phyloP scores from a whole-genome alignment of 2,329 filamentous ascomycete species.

The Ophioceras dolichostomum region DNA sequence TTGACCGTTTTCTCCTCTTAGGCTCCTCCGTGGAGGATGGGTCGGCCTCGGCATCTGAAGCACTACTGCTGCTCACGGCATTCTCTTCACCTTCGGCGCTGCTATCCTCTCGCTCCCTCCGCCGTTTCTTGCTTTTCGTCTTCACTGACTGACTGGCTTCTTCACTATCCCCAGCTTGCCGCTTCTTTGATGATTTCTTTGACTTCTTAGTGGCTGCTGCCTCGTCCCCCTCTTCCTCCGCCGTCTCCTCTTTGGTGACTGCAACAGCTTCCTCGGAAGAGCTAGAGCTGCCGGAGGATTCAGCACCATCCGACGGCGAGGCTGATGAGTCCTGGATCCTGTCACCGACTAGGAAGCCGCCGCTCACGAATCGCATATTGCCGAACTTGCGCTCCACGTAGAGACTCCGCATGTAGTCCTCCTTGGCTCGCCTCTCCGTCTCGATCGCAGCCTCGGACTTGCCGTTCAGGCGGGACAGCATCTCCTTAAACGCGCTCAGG shows the following conservation, averaged over 20 bases:
- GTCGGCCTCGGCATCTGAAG: constrained; percentile 5
- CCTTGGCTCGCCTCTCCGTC: constrained; percentile 54
- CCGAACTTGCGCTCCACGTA: constrained; percentile 71
- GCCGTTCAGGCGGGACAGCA: constrained; percentile 82
- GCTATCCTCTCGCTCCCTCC: no score
- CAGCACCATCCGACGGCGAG: constrained; percentile 12
- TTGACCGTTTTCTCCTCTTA: constrained; percentile 19
- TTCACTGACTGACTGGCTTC: neutral
- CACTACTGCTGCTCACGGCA: no score
- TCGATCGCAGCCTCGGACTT: constrained; percentile 63
- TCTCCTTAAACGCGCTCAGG: constrained; percentile 72
- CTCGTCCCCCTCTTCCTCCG: no score
- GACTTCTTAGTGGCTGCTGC: no score
- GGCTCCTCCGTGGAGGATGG: constrained; percentile 14
- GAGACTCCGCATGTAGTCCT: constrained; percentile 58
- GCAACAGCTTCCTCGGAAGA: constrained; percentile 9
- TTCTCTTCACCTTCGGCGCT: no score
- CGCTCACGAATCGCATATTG: constrained; percentile 72
- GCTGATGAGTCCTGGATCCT: constrained; percentile 34
- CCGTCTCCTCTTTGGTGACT: neutral
- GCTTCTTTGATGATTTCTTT: no score
- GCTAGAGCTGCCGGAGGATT: no score
- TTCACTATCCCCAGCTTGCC: no score
- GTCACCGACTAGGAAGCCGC: constrained; percentile 57
- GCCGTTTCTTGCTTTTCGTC: neutral